Base-by-base conservation (phyloP, 108 stramenopile species). In the Nitzschia sp. region DNA sequence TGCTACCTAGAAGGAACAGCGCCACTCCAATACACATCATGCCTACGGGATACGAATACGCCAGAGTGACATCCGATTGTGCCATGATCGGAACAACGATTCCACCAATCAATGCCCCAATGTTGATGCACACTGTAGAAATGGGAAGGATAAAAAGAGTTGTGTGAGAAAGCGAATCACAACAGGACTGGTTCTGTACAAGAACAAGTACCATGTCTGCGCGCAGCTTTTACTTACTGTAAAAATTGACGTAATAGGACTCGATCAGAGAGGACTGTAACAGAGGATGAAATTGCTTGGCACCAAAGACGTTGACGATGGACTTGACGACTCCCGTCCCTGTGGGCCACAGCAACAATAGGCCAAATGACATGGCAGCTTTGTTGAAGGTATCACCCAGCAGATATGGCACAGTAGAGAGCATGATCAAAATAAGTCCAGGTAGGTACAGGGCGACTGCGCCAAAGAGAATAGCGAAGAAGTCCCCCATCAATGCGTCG, bases 241-340 rank as follows among this genome's bases (percentile, higher is more conserved):
- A 94, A 59, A 92, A 94, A 36, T 88, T 88, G 38, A 94, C 90
- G 53, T 94, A 94, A 57, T 90, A 94, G 1, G 81, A 66, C 59
- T 88, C 87, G 61, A 94, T 89, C 70, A 85, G 53, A 2, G 82
- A 73, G 8, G 83, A 82, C 66, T 94, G 93, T 65, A 94, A 58
- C 17, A 92, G 60, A 0, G 93, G 93, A 76, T 94, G 93, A 71
- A 86, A 92, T 64, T 94, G 93, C 45, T 87, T 90, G 33, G 93
- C 93, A 19, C 93, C 93, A 73, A 94, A 89, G 1, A 94, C 90
- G 65, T 92, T 94, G 35, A 94, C 90, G 36, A 86, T 82, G 15
- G 81, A 77, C 61, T 94, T 94, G 78, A 94, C 86, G 27, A 79
- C 82, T 13, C 93, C 93, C 0, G 93, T 92, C 0, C 93, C 93